Evolutionary conservation across 495 filamentous ascomycete genomes (phyloP).

Genomic region (Aspergillus diversus): DNA sequence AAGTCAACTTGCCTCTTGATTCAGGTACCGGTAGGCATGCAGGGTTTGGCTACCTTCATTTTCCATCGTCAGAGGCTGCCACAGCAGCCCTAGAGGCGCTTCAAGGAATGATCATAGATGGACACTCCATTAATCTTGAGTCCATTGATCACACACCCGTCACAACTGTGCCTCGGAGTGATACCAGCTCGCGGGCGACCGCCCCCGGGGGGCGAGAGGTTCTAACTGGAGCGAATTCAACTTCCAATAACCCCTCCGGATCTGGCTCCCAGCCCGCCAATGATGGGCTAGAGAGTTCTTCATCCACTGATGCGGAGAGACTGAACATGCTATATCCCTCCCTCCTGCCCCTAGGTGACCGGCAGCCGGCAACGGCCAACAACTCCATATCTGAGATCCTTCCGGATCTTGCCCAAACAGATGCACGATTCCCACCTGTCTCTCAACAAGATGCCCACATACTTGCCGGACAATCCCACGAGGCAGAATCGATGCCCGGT

Average conservation of each 20-base stretch:
- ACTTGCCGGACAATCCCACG: slow-evolving; percentile 29
- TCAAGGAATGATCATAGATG: slow-evolving; percentile 76
- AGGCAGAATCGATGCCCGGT: not conserved
- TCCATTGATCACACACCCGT: slow-evolving; percentile 58
- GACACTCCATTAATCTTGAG: slow-evolving; percentile 86
- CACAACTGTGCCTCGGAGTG: slow-evolving; percentile 3
- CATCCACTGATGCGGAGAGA: slow-evolving; percentile 23
- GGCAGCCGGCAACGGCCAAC: slow-evolving; percentile 2
- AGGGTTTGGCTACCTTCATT: slow-evolving; percentile 91
- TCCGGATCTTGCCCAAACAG: slow-evolving; percentile 30
- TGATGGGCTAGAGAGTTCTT: slow-evolving; percentile 2
- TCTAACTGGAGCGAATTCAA: slow-evolving; percentile 8
- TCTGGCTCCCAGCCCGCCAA: not conserved
- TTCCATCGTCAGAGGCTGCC: slow-evolving; percentile 75
- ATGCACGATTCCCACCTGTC: slow-evolving; percentile 46
- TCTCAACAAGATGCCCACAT: slow-evolving; percentile 49
- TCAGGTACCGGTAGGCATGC: slow-evolving; percentile 77
- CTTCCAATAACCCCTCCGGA: slow-evolving; percentile 8
- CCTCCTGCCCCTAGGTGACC: slow-evolving; percentile 26
- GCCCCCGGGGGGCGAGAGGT: not conserved
- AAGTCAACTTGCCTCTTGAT: slow-evolving; percentile 85
- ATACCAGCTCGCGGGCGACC: not conserved
- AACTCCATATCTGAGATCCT: slow-evolving; percentile 20
- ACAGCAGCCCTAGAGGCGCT: slow-evolving; percentile 72
- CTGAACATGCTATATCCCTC: slow-evolving; percentile 37